phyloP scores from a whole-genome alignment of 2,329 filamentous ascomycete genomes.

The Ophiostoma piceae region DNA sequence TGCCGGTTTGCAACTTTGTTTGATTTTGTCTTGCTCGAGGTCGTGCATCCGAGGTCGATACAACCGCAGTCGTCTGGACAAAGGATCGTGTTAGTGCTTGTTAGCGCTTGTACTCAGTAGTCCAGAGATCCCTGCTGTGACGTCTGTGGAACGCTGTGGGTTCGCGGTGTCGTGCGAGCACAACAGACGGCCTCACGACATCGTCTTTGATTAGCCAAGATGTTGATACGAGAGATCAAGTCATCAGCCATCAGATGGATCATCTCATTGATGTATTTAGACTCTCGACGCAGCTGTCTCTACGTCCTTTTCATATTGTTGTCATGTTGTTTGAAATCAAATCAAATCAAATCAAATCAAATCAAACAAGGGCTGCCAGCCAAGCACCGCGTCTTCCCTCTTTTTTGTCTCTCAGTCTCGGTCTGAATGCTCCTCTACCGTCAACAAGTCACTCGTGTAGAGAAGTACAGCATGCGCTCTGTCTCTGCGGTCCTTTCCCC shows the following conservation, averaged over 20 bases:
- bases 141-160: not conserved
- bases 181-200: not conserved
- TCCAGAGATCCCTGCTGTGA: not conserved
- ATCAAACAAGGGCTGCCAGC: not conserved
- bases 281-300: not conserved
- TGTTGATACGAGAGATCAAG: not conserved
- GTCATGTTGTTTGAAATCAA: not conserved
- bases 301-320: not conserved
- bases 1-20: not conserved
- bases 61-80: not conserved
- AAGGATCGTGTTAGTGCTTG: not conserved
- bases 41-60: not conserved
- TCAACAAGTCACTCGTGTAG: not conserved
- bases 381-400: not conserved
- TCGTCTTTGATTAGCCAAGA: not conserved
- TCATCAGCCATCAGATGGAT: not conserved
- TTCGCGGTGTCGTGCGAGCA: constrained; percentile 7
- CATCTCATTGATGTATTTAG: not conserved
- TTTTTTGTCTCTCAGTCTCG: not conserved
- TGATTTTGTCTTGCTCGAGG: not conserved
- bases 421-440: not conserved
- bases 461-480: too few species aligned
- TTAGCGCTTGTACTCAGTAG: not conserved
- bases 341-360: not conserved
- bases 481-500: not conserved